phyloP scores from a whole-genome alignment of 805 yeast species.

The Candida ipomoeae region DNA sequence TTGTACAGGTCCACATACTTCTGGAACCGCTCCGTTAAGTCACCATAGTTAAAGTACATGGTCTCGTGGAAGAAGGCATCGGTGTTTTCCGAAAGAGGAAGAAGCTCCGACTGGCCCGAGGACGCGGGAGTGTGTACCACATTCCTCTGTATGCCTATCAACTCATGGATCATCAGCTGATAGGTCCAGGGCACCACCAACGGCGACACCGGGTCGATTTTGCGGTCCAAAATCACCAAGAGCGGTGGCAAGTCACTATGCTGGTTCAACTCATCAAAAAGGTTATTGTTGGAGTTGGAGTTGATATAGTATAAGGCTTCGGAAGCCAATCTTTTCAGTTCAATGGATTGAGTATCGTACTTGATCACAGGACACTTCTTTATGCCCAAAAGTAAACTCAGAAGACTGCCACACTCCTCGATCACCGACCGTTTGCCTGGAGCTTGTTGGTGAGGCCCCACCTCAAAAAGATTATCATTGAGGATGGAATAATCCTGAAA shows the following conservation, averaged over 20 bases:
- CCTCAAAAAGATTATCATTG: slow-evolving; percentile 58
- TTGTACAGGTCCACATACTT: slow-evolving; percentile 81
- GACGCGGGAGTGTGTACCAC: slow-evolving; percentile 64
- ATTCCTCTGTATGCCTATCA: slow-evolving; percentile 77
- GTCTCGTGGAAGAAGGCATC: slow-evolving; percentile 77
- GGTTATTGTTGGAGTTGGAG: slow-evolving; percentile 48
- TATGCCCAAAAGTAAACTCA: slow-evolving; percentile 63
- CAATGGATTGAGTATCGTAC: slow-evolving; percentile 69
- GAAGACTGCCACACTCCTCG: slow-evolving; percentile 38
- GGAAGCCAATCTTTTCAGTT: slow-evolving; percentile 59
- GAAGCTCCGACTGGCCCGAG: slow-evolving; percentile 29
- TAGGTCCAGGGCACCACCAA: slow-evolving; percentile 94
- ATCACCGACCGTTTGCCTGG: slow-evolving; percentile 23
- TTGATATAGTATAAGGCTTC: slow-evolving; percentile 57
- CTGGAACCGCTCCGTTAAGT: slow-evolving; percentile 82
- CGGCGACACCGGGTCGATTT: slow-evolving; percentile 91
- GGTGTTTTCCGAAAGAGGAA: slow-evolving; percentile 52
- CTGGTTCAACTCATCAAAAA: slow-evolving; percentile 63
- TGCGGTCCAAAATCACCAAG: slow-evolving; percentile 73
- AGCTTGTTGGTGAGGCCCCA: slow-evolving; percentile 28
- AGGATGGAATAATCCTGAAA: slow-evolving; percentile 80
- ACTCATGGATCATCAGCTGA: slow-evolving; percentile 95
- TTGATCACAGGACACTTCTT: slow-evolving; percentile 76
- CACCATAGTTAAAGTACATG: slow-evolving; percentile 91
- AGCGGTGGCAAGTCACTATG: slow-evolving; percentile 65